Evolutionary conservation across 2,329 filamentous ascomycete genomes (phyloP).

Genomic region (Arthroderma sp.): DNA sequence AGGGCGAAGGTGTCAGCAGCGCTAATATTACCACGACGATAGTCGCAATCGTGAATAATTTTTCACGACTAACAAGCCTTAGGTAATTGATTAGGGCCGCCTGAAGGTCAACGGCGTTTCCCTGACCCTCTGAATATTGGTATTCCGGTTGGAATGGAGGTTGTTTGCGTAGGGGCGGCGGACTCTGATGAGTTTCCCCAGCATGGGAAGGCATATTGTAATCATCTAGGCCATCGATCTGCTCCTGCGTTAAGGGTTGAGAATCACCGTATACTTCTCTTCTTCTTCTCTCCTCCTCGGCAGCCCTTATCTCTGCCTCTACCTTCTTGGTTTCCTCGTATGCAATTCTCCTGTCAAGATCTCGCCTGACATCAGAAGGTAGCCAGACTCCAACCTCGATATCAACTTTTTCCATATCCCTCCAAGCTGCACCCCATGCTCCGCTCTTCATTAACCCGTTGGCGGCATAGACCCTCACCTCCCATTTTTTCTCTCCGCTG

Average conservation of each 20-base stretch:
- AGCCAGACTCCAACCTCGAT: constrained; percentile 71
- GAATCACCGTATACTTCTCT: constrained; percentile 12
- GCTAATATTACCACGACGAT: neutral
- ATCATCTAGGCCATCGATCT: constrained; percentile 13
- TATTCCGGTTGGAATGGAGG: neutral
- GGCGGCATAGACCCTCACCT: constrained; percentile 78
- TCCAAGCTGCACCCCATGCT: constrained; percentile 89
- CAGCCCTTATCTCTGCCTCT: constrained; percentile 12
- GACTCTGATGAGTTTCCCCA: no score
- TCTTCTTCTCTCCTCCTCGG: constrained; percentile 10
- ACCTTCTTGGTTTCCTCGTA: constrained; percentile 26
- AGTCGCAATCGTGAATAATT: neutral
- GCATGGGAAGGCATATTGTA: constrained; percentile 8
- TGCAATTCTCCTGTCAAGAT: constrained; percentile 33
- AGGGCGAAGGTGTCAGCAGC: constrained; percentile 1
- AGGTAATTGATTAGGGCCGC: constrained; percentile 1
- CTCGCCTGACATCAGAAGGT: constrained; percentile 37
- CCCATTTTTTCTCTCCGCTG: constrained; percentile 41
- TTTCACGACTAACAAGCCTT: neutral
- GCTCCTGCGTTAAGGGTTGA: constrained; percentile 8
- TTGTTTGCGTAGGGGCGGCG: neutral
- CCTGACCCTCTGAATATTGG: no score
- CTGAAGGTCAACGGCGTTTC: constrained; percentile 1
- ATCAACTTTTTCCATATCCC: constrained; percentile 97
- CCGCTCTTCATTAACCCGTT: constrained; percentile 88